Conservation (phyloP, 73 alveolate genomes). For the Urostyla sp. region DNA sequence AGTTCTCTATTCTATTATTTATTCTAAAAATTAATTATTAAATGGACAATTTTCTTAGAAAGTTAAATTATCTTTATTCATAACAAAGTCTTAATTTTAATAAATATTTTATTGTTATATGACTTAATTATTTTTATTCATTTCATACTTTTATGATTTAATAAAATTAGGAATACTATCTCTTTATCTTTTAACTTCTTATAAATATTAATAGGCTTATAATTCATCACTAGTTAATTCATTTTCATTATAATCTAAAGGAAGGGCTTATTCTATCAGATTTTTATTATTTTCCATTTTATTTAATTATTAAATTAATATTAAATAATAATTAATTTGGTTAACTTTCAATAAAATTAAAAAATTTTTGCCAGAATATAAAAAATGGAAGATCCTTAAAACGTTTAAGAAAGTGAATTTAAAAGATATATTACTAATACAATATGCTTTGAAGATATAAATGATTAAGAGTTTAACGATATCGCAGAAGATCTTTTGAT, state of each 20-base stretch:
- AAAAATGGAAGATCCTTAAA: too few relatives aligned
- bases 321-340: too few relatives aligned
- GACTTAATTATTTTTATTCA: background rate
- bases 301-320: too few relatives aligned
- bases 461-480: too few relatives aligned
- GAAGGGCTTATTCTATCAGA: too few relatives aligned
- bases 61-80: background rate
- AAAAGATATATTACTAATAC: too few relatives aligned
- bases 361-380: too few relatives aligned
- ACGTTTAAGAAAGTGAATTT: too few relatives aligned
- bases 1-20: background rate
- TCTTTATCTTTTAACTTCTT: conserved; percentile 9
- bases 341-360: too few relatives aligned
- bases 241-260: background rate
- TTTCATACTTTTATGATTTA: background rate
- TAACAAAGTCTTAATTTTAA: conserved; percentile 30
- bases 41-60: background rate
- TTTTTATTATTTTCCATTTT: too few relatives aligned
- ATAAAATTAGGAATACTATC: conserved; percentile 6
- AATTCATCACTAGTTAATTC: conserved; percentile 33
- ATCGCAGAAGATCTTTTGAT: too few relatives aligned
- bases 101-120: background rate
- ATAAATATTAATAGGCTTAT: conserved; percentile 12
- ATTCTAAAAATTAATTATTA: background rate
- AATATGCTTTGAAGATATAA: too few relatives aligned